These are phyloP conservation scores for Suillus subluteus DNA, from an alignment of 768 basidiomycete genomes.

Conservation along the genomic window DNA sequence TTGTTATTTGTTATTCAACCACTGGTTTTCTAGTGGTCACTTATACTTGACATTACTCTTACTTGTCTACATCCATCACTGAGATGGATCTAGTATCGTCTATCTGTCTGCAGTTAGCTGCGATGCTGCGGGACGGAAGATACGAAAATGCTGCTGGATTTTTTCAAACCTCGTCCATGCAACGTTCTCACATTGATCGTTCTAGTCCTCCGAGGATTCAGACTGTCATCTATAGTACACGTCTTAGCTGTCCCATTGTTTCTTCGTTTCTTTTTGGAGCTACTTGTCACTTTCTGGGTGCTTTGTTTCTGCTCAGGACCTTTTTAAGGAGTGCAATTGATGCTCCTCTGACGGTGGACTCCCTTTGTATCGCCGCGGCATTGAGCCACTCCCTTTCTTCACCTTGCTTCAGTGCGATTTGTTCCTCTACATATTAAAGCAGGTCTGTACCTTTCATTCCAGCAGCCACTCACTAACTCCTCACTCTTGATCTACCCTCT, in stretches of 20 bases:
- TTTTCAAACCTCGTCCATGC: neutral
- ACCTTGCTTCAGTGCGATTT: neutral
- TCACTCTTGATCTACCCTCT: neutral
- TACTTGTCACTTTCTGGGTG: neutral
- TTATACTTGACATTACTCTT: neutral
- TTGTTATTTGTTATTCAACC: neutral
- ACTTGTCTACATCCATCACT: neutral
- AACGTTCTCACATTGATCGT: neutral
- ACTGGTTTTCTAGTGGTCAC: neutral
- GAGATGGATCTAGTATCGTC: neutral
- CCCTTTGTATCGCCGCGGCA: neutral
- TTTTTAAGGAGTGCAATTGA: neutral
- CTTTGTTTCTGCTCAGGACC: slow-evolving; percentile 24
- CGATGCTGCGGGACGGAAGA: neutral
- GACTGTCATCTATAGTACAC: neutral
- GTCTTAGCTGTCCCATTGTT: neutral
- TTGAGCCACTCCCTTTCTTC: neutral
- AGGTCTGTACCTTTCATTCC: neutral
- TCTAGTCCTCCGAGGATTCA: neutral
- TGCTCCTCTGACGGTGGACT: neutral
- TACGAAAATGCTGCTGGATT: neutral
- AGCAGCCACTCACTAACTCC: neutral
- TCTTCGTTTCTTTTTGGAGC: neutral
- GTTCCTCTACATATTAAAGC: neutral
- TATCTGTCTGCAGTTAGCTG: neutral